Evolutionary conservation across 441 rosid genomes (phyloP), one percentile per base, ranked within the genome.

Genomic region (Gossypium schwendimanii): DNA sequence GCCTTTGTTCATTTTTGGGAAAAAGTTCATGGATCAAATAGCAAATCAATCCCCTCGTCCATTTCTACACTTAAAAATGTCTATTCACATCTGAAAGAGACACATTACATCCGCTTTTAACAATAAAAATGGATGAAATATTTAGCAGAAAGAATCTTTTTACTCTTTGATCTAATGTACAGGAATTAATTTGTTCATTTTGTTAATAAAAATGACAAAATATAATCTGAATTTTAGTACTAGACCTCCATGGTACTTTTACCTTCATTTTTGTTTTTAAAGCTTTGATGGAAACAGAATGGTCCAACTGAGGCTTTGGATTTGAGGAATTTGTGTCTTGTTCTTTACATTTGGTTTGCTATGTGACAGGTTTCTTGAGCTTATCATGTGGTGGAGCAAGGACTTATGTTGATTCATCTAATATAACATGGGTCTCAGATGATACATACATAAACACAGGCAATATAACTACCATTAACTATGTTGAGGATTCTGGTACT

Each of bases 351-450:
- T 49, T 45, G 70, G 49, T 21, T 33, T 70, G 1, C 52, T 24
- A 53, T 72, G 81, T 14, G 66, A 71, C 91, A 94, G 98, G 93
- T 82, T 94, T 89, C 82, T 79, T 94, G 84, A 94, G 98, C 74
- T 80, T 94, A 61, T 78, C 90, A 0, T 94, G 98, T 80, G 97
- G 98, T 12, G 95, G 88, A 57, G 74, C 84, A 6, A 55, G 62
- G 61, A 72, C 79, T 69, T 94, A 73, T 63, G 74, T 76, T 0
- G 89, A 82, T 70, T 80, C 91, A 72, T 77, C 84, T 55, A 86
- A 83, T 77, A 85, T 94, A 81, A 77, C 84, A 0, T 90, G 98
- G 97, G 70, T 83, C 73, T 76, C 97, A 1, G 97, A 94, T 41
- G 49, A 68, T 45, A 76, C 77, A 58, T 89, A 84, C 72, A 78